These are phyloP conservation scores for Triticum monococcum DNA, from an alignment of 176 grass and related monocot species.

Conservation along the genomic window DNA sequence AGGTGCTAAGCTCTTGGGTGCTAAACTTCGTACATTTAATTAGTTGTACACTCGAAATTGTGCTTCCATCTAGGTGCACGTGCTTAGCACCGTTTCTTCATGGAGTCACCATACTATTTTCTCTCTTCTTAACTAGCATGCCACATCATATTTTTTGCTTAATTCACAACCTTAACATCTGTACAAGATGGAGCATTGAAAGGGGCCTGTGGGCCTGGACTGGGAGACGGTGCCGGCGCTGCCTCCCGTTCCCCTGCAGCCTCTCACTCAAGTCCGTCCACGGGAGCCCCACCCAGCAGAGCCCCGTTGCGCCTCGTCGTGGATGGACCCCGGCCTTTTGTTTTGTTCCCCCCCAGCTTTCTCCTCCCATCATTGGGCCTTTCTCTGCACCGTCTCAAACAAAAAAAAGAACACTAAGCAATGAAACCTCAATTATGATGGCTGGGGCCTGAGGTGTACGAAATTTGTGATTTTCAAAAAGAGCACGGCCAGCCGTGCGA, in stretches of 20 bases:
- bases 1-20: too few species aligned
- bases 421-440: neutral
- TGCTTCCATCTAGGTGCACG: too few species aligned
- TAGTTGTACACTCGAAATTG: too few species aligned
- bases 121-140: too few species aligned
- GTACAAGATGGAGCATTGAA: too few species aligned
- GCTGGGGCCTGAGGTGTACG: too few species aligned
- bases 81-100: too few species aligned
- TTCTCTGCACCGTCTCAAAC: neutral
- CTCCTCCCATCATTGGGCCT: neutral
- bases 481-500: neutral
- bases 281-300: neutral
- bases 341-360: neutral
- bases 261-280: neutral
- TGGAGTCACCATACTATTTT: too few species aligned
- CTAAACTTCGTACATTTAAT: too few species aligned
- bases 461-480: neutral
- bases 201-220: neutral
- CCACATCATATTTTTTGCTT: too few species aligned
- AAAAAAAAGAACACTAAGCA: neutral
- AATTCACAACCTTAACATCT: too few species aligned
- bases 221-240: slow-evolving; percentile 40
- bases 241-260: slow-evolving; percentile 76
- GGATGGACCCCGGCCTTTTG: neutral
- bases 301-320: neutral